These are phyloP conservation scores for Didymella keratinophila DNA, from an alignment of 2,329 filamentous ascomycete species.

Conservation along the genomic window DNA sequence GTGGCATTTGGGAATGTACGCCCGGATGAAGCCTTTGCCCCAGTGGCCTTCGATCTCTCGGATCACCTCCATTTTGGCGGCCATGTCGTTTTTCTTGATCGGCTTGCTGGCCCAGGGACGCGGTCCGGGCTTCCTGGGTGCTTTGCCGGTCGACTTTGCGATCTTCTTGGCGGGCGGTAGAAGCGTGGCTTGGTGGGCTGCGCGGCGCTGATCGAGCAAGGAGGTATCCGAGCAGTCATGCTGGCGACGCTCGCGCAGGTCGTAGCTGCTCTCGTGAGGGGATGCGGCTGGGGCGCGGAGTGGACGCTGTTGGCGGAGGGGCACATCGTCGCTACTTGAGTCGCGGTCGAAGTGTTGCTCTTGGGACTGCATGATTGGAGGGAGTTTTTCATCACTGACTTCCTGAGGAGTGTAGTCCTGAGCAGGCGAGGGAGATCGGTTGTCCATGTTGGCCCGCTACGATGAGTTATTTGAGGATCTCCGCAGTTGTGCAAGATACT, in stretches of 20 bases:
- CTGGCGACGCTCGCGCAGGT: not conserved
- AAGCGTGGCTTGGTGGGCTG: constrained; percentile 2
- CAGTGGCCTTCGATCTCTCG: constrained; percentile 38
- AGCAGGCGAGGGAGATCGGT: not conserved
- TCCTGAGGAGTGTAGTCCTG: not conserved
- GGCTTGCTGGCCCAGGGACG: constrained; percentile 27
- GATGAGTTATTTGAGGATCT: not conserved
- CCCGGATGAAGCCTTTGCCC: constrained; percentile 39
- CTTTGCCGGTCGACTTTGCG: constrained; percentile 9
- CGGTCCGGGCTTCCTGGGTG: constrained; percentile 31
- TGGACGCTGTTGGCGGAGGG: constrained; percentile 14
- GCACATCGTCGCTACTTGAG: constrained; percentile 22
- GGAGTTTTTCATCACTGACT: not conserved
- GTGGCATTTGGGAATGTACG: constrained; percentile 42
- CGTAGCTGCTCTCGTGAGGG: not conserved
- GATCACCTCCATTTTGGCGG: constrained; percentile 36
- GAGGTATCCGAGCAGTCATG: not conserved
- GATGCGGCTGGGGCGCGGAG: not conserved
- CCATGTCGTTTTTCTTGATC: constrained; percentile 38
- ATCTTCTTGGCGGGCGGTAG: constrained; percentile 10
- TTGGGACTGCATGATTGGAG: constrained; percentile 1
- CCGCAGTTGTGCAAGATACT: not conserved
- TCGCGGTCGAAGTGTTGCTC: constrained; percentile 2
- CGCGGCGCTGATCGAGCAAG: not conserved
- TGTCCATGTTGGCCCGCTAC: not conserved